Conservation (phyloP, 441 rosid genomes). For the Bruguiera hainesii region DNA sequence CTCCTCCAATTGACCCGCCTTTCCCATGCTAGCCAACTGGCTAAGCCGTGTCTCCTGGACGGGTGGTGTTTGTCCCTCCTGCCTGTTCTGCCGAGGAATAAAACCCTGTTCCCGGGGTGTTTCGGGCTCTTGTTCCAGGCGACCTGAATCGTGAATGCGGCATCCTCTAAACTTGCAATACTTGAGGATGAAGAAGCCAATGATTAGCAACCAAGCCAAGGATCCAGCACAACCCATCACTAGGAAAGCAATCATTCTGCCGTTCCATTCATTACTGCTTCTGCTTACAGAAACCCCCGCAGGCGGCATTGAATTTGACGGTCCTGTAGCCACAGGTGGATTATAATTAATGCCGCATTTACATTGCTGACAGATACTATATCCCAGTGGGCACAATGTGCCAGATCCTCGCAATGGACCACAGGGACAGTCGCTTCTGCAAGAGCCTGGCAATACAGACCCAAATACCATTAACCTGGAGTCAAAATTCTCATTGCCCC, state of each 20-base stretch:
- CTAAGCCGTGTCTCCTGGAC: constrained; percentile 60
- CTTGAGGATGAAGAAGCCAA: constrained; percentile 39
- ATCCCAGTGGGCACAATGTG: constrained; percentile 22
- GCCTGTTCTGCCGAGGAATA: constrained; percentile 12
- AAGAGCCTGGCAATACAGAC: constrained; percentile 45
- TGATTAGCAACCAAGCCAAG: constrained; percentile 31
- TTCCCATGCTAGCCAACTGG: constrained; percentile 61
- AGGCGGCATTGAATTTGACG: background rate
- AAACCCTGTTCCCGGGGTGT: constrained; percentile 4
- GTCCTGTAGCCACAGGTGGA: background rate
- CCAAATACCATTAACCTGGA: constrained; percentile 27
- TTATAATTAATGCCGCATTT: no score
- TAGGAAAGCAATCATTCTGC: constrained; percentile 43
- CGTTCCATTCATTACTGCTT: constrained; percentile 25
- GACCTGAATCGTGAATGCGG: constrained; percentile 74
- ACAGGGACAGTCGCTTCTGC: constrained; percentile 32
- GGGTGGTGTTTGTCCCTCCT: constrained; percentile 17
- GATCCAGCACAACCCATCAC: constrained; percentile 67
- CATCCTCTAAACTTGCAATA: constrained; percentile 43
- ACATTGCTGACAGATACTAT: constrained; percentile 29
- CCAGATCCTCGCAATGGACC: constrained; percentile 26
- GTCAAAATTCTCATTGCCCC: constrained; percentile 39
- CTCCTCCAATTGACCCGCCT: constrained; percentile 51
- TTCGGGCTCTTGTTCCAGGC: constrained; percentile 33
- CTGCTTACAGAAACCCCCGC: constrained; percentile 6